Evolutionary conservation across 169 alveolate species (phyloP), one percentile per base, ranked within the genome.

Genomic region (Perkinsus marinus): DNA sequence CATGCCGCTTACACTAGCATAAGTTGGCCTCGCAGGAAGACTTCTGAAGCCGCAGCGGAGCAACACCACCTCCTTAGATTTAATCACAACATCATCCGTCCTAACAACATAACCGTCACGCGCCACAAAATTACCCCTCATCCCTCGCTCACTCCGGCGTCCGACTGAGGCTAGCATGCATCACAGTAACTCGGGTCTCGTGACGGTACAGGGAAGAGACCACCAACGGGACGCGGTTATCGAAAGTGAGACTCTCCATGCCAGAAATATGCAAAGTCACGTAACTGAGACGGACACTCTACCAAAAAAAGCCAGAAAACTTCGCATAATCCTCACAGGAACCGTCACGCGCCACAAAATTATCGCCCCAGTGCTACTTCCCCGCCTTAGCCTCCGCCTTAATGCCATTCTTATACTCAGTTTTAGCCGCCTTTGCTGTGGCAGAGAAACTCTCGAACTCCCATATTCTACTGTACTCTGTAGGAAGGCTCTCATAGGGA

Each of bases 21-120:
- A 57, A 2, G 79, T 57, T 7, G 79, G 79, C 79, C 34, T 57
- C 30, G 34, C 79, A 7, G 79, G 79, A 13, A 57, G 79, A 57
- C 95, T 90, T 0, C 96, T 43, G 79, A 94, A 94, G 37, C 96
- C 96, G 93, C 95, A 93, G 43, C 92, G 91, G 89, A 93, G 43
- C 46, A 90, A 26, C 79, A 92, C 90, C 30, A 90, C 91, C 30
- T 92, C 94, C 91, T 94, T 94, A 92, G 94, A 57, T 43, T 93
- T 92, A n/a, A 93, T 22, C 0, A 94, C 68, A n/a, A 43, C 94
- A 19, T 90, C 93, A n/a, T 39, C 79, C 37, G 79, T 57, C 34
- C 79, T 57, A 30, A 2, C 26, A 57, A 57, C 46, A 41, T 3
- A 3, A 41, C 19, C 79, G 79, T 57, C 79, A 57, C 79, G 7